Conservation (phyloP, 2,329 filamentous ascomycete genomes). For the Colletotrichum musae region DNA sequence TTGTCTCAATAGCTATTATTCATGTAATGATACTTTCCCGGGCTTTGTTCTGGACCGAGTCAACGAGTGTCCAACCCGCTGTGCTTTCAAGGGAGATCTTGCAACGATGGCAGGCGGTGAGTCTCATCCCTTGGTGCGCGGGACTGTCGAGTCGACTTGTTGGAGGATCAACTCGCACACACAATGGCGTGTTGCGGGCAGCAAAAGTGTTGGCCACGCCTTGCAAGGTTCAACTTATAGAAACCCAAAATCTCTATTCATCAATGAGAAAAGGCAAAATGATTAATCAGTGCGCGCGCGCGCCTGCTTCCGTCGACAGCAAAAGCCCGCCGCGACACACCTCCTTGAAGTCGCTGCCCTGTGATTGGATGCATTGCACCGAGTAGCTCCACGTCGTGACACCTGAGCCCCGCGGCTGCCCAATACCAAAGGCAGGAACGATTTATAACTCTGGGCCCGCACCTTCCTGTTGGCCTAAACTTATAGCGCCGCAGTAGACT, state of each 20-base stretch:
- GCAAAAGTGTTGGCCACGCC: too few species aligned
- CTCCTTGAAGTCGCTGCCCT: neutral
- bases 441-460: conserved; percentile 4
- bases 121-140: too few species aligned
- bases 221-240: too few species aligned
- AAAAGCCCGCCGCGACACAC: too few species aligned
- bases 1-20: conserved; percentile 11
- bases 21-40: conserved; percentile 13
- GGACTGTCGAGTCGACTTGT: too few species aligned
- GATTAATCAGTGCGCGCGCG: too few species aligned
- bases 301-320: too few species aligned
- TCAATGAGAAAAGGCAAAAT: too few species aligned
- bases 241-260: too few species aligned
- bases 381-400: neutral
- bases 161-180: too few species aligned
- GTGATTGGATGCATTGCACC: conserved; percentile 7
- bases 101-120: too few species aligned
- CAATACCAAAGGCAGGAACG: neutral
- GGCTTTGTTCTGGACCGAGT: neutral
- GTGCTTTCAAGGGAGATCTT: neutral
- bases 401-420: neutral
- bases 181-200: too few species aligned
- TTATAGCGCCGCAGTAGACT: conserved; percentile 6
- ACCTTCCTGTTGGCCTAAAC: neutral
- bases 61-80: neutral